Conservation (phyloP, 2,329 filamentous ascomycete genomes). For the Fusarium lyarnte region DNA sequence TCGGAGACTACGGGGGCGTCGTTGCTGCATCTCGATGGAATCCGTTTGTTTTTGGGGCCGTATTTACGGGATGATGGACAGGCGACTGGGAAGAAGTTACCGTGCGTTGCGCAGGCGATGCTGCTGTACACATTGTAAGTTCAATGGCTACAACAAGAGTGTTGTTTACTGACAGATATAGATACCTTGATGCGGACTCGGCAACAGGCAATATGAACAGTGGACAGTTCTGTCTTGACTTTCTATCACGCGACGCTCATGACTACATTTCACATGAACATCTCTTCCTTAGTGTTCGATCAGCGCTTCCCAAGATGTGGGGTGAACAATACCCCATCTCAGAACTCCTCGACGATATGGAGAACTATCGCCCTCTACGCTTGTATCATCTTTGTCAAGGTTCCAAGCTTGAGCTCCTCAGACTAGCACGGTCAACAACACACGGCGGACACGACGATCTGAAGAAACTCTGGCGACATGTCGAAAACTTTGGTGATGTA, state of each 20-base stretch:
- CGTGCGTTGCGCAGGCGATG: conserved; percentile 33
- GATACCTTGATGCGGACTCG: conserved; percentile 36
- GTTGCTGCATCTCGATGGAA: conserved; percentile 31
- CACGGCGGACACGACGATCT: neutral
- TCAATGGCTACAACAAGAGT: fast-evolving
- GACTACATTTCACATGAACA: conserved; percentile 38
- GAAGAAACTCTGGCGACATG: conserved; percentile 16
- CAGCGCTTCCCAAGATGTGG: conserved; percentile 36
- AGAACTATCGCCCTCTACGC: conserved; percentile 34
- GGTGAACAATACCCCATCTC: conserved; percentile 30
- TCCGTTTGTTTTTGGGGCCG: conserved; percentile 25
- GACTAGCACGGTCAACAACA: conserved; percentile 9
- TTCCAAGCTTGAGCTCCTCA: conserved; percentile 29
- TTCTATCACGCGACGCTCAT: conserved; percentile 30
- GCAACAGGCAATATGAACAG: conserved; percentile 25
- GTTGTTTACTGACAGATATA: neutral
- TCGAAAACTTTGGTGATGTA: conserved; percentile 34
- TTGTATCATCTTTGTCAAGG: conserved; percentile 33
- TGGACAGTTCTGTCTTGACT: conserved; percentile 31
- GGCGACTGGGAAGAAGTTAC: neutral
- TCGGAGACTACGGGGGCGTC: conserved; percentile 25
- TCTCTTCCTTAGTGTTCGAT: conserved; percentile 27
- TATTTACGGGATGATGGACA: conserved; percentile 16
- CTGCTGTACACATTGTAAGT: conserved; percentile 30
- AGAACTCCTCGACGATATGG: conserved; percentile 32